Base-by-base conservation (phyloP, 108 stramenopile genomes). In the Mediolabrus comicus region DNA sequence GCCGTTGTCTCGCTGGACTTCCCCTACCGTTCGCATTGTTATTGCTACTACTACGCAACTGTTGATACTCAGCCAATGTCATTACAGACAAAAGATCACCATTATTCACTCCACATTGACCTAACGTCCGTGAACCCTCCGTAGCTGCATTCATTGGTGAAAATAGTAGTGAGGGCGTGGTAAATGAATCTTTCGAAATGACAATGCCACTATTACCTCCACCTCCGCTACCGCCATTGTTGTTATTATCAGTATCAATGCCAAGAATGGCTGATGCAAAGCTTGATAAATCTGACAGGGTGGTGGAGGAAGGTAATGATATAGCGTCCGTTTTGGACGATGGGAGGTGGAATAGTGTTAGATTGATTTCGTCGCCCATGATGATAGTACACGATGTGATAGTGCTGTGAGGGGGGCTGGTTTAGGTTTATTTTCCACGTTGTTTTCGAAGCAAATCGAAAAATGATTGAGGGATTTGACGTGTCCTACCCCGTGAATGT, bases 191-290 rank as follows among this genome's bases (percentile, higher is more conserved):
- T 41, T 78, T 82, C 43, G 61, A 56, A 24, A 87, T 43, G 35
- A 80, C 52, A 52, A 72, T 43, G 3, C 74, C 54, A 39, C 59
- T 34, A n/a, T n/a, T n/a, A n/a, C n/a, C n/a, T n/a, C n/a, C n/a
- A n/a, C n/a, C n/a, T n/a, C n/a, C n/a, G n/a, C n/a, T n/a, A 13
- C 36, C n/a, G 22, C n/a, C 46, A 9, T 7, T 33, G 33, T 3
- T 33, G 33, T 33, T 33, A 33, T 33, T 62, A 25, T 56, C 35
- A 5, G 34, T 59, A 25, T 60, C 59, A 28, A 89, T 32, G 12
- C 83, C 88, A 25, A 92, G 71, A 28, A 92, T 31, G 27, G 91
- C 91, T 7, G 60, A 62, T 22, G 83, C 72, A 22, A 83, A 85
- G 5, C 78, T 77, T 24, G 81, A 22, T 26, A 89, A 66, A 46